Percentiles rank a stretch among this genome's conserved stretches.
phyloP scores from a whole-genome alignment of 345 rosid species.

The Brassica nigra region DNA sequence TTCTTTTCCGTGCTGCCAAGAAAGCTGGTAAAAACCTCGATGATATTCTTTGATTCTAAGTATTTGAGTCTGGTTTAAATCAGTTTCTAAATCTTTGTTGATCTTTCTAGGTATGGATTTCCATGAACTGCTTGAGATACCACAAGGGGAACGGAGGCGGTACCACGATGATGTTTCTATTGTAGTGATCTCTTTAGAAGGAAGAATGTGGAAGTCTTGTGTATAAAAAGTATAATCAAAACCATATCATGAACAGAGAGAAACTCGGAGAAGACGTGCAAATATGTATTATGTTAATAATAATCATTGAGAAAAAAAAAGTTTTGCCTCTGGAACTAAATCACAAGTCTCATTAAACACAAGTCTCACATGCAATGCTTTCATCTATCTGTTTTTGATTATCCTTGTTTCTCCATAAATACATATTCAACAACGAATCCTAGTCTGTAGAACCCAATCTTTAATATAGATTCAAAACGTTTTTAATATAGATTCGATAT shows the following conservation, averaged over 20 bases:
- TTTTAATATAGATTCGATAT: conserved; percentile 12
- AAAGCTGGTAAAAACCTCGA: conserved; percentile 72
- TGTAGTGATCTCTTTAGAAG: conserved; percentile 89
- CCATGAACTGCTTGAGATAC: conserved; percentile 87
- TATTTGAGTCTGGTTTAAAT: not conserved
- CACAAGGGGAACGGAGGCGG: conserved; percentile 91
- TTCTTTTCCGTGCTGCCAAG: conserved; percentile 90
- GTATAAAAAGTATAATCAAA: conserved; percentile 51
- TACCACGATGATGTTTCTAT: conserved; percentile 94
- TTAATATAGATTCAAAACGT: conserved; percentile 29
- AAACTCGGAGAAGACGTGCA: not conserved
- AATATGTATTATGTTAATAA: conserved; percentile 32
- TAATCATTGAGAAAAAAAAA: conserved; percentile 33
- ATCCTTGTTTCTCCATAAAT: conserved; percentile 23
- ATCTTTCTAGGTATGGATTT: conserved; percentile 82
- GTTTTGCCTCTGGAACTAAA: conserved; percentile 33
- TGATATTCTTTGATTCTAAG: not conserved
- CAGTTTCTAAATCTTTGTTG: not conserved
- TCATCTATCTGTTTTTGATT: conserved; percentile 16
- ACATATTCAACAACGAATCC: conserved; percentile 19
- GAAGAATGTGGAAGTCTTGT: conserved; percentile 98
- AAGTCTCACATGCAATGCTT: conserved; percentile 16
- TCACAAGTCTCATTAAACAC: conserved; percentile 18
- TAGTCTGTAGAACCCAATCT: conserved; percentile 19
- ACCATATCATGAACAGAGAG: conserved; percentile 36